phyloP scores from a whole-genome alignment of 2,329 filamentous ascomycete species.

The Cercospora beticola region DNA sequence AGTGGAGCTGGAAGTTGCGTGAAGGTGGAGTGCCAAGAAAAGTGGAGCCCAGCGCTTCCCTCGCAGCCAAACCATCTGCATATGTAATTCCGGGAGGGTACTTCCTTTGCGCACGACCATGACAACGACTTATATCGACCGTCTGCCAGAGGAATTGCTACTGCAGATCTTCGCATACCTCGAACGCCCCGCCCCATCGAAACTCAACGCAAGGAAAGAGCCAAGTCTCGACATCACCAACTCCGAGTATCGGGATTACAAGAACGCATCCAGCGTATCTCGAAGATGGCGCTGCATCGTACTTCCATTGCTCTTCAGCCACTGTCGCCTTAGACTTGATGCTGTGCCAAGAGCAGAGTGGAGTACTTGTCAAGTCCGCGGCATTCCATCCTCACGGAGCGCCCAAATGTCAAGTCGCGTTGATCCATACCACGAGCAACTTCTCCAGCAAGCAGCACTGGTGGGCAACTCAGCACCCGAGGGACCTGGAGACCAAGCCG shows the following conservation, averaged over 20 bases:
- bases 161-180: conserved; percentile 58
- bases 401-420: neutral
- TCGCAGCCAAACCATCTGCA: neutral
- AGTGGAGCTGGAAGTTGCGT: neutral
- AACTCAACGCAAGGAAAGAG: conserved; percentile 50
- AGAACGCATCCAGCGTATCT: conserved; percentile 56
- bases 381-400: neutral
- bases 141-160: conserved; percentile 62
- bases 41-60: neutral
- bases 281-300: conserved; percentile 54
- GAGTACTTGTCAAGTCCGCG: conserved; percentile 4
- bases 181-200: conserved; percentile 52
- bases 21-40: neutral
- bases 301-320: conserved; percentile 59
- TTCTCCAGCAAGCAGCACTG: conserved; percentile 1
- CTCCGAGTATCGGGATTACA: conserved; percentile 43
- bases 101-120: neutral
- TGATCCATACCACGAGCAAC: conserved; percentile 5
- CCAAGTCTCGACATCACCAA: conserved; percentile 48
- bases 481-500: neutral
- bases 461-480: neutral
- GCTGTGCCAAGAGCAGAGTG: neutral
- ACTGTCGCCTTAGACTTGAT: conserved; percentile 45
- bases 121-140: conserved; percentile 22
- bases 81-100: neutral